These are phyloP conservation scores for Agrocybe pediades DNA, from an alignment of 768 basidiomycete species.

Conservation along the genomic window DNA sequence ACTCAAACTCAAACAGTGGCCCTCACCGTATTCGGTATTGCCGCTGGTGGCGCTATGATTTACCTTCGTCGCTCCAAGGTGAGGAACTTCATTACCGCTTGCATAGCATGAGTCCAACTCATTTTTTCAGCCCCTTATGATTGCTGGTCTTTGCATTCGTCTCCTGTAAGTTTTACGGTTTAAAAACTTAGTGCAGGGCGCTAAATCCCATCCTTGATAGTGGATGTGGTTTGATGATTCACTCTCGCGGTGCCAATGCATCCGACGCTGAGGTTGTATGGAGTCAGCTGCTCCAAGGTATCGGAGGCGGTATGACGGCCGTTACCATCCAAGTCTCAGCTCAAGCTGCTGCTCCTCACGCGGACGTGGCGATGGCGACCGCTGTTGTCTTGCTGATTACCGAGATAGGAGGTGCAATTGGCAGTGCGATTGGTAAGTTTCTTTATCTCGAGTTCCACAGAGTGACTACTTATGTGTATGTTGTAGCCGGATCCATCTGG, in stretches of 20 bases:
- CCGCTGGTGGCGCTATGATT: constrained; percentile 58
- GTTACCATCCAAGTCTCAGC: constrained; percentile 58
- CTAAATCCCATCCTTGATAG: constrained; percentile 19
- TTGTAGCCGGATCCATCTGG: constrained; percentile 64
- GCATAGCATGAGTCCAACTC: not conserved
- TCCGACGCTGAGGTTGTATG: constrained; percentile 58
- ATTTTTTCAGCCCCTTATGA: constrained; percentile 40
- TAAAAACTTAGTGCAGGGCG: not conserved
- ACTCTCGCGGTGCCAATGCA: constrained; percentile 62
- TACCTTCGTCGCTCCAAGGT: constrained; percentile 59
- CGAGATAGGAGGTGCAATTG: constrained; percentile 69
- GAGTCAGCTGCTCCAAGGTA: constrained; percentile 72
- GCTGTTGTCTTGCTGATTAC: constrained; percentile 69
- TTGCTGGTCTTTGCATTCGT: constrained; percentile 60
- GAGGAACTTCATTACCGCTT: not conserved
- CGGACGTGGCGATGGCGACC: constrained; percentile 67
- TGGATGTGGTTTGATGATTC: constrained; percentile 71
- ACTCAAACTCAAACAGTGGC: constrained; percentile 58
- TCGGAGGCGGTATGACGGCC: constrained; percentile 73
- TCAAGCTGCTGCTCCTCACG: constrained; percentile 66
- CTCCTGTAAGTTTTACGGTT: constrained; percentile 36
- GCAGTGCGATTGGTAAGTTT: constrained; percentile 56
- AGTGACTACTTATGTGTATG: not conserved
- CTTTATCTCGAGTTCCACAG: constrained; percentile 4
- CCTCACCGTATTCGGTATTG: constrained; percentile 64